Conservation (phyloP, 2,329 filamentous ascomycete genomes). For the Pleochaeta shiraiana region DNA sequence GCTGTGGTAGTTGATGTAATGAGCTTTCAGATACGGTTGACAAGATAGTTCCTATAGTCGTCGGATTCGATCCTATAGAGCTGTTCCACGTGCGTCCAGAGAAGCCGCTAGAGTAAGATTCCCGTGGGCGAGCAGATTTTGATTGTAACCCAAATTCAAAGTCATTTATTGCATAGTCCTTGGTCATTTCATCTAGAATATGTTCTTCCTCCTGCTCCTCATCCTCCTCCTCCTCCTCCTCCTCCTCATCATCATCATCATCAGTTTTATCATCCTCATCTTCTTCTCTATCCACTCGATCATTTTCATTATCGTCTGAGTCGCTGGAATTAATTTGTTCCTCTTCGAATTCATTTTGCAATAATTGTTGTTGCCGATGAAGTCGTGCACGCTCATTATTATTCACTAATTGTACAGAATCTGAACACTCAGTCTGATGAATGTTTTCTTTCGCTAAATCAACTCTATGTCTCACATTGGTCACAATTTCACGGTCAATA, state of each 20-base stretch:
- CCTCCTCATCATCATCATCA: constrained; percentile 38
- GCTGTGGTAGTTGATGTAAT: constrained; percentile 13
- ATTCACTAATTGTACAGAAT: constrained; percentile 34
- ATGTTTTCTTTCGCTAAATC: constrained; percentile 58
- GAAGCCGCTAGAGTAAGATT: constrained; percentile 62
- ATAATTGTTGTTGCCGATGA: constrained; percentile 9
- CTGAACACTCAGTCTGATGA: constrained; percentile 50
- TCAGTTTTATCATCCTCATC: constrained; percentile 28
- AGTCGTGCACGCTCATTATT: constrained; percentile 32
- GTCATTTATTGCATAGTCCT: constrained; percentile 61
- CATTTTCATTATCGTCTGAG: no score
- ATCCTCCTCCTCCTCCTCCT: constrained; percentile 34
- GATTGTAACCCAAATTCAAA: constrained; percentile 52
- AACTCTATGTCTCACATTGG: constrained; percentile 39
- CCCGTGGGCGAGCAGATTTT: constrained; percentile 47
- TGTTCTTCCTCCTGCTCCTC: constrained; percentile 41
- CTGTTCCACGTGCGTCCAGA: constrained; percentile 67
- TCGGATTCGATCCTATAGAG: constrained; percentile 50
- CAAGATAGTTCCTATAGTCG: constrained; percentile 42
- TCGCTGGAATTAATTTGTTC: no score
- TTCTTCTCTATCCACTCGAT: no score
- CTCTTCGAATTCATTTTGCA: constrained; percentile 31
- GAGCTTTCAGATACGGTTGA: constrained; percentile 46
- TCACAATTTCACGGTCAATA: constrained; percentile 25
- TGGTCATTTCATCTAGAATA: constrained; percentile 71